Conservation (phyloP, 805 yeast genomes). For the Monosporozyma aerobia region DNA sequence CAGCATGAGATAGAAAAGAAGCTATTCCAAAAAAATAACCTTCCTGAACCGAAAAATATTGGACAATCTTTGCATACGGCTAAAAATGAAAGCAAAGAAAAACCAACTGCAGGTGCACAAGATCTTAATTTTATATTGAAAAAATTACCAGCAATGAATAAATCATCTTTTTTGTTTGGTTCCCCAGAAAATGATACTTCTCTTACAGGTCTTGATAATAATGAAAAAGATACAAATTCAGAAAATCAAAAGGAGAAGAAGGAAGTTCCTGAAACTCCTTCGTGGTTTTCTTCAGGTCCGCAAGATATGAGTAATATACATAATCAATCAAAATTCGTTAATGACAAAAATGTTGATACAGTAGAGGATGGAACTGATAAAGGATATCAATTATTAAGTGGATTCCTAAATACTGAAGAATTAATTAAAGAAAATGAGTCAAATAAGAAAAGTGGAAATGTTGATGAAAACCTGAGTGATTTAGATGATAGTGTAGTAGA, state of each 20-base stretch:
- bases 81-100: background rate
- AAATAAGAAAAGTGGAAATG: background rate
- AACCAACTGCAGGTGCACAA: slow-evolving; percentile 15
- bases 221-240: background rate
- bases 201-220: background rate
- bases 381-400: slow-evolving; percentile 12
- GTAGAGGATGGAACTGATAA: slow-evolving; percentile 5
- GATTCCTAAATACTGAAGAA: slow-evolving; percentile 13
- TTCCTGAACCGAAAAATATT: background rate
- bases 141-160: slow-evolving; percentile 14
- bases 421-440: slow-evolving; percentile 3
- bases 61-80: background rate
- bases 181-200: background rate
- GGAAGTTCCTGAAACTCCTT: slow-evolving; percentile 19
- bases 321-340: slow-evolving; percentile 11
- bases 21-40: background rate
- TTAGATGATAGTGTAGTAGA: background rate
- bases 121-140: slow-evolving; percentile 15
- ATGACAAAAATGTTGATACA: slow-evolving; percentile 8
- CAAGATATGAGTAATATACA: background rate
- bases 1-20: slow-evolving; percentile 7
- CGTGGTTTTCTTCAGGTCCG: slow-evolving; percentile 22
- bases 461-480: background rate
- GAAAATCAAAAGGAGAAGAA: slow-evolving; percentile 4
- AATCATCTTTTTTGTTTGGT: background rate